Evolutionary conservation across 331 rosid species (phyloP), one percentile per base, ranked within the genome.

Genomic region (Rhamnella rubrinervis): DNA sequence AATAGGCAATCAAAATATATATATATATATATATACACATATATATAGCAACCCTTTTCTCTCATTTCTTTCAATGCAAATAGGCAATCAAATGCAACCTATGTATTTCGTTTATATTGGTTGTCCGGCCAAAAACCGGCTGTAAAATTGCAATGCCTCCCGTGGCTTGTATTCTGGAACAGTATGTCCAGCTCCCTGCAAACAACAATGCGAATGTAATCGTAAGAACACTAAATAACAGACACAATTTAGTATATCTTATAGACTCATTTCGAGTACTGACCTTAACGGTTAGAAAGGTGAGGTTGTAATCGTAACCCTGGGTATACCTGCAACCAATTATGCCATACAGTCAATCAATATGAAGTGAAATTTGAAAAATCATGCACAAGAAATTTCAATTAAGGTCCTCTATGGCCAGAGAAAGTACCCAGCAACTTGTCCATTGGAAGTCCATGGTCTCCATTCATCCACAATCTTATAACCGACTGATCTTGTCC

Each of bases 131-230:
- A 88, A 59, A 66, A 86, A 91, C 38, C 86, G 84, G 58, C 75
- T 61, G 63, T 83, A 91, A 19, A 91, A 73, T 70, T 86, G 75
- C 18, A 88, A 71, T 25, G 96, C 76, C 74, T 91, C 95, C 10
- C 23, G 61, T 1, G 97, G 93, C 59, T 88, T 91, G 81, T 91
- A 88, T 66, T 91, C 96, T 12, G 96, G 96, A 60, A 91, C 97
- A 0, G 96, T 85, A 49, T 91, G 96, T 51, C 97, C 96, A 47
- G 97, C 59, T 56, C 97, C 96, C 96, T 91, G 82, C 57, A 80
- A 1, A 75, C 72, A 74, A 38, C 15, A 57, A 74, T 63, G 51
- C 65, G 62, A 20, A 51, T 26, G 10, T 7, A 71, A 25, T 47
- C 13, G 31, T 11, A 70, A 55, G 16, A 65, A 9, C 10, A 55